Percentiles rank a stretch among this genome's conserved stretches.
Evolutionary conservation across 345 rosid genomes (phyloP).

Genomic region (Syzygium jambos): DNA sequence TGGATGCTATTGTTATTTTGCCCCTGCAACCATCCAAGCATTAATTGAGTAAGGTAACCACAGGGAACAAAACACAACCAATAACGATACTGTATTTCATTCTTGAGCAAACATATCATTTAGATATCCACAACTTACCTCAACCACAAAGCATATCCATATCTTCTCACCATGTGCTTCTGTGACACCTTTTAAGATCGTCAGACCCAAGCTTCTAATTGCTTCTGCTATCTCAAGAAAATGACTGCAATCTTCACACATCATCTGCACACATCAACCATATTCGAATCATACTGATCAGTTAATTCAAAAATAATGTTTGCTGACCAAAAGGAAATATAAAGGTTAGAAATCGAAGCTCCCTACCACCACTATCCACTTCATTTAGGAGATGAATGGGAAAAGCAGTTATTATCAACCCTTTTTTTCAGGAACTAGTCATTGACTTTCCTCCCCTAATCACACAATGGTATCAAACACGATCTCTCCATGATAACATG

Average conservation of each 20-base stretch:
- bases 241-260: slow-evolving; percentile 84
- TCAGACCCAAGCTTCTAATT: slow-evolving; percentile 71
- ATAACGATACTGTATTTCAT: background rate
- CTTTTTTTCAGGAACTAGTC: background rate
- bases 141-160: slow-evolving; percentile 86
- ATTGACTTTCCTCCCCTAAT: background rate
- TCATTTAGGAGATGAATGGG: background rate
- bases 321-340: background rate
- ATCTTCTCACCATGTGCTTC: slow-evolving; percentile 73
- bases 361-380: background rate
- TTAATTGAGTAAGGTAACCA: background rate
- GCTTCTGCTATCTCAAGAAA: slow-evolving; percentile 95
- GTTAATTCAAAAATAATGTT: background rate
- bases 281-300: background rate
- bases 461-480: background rate
- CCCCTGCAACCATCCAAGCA: slow-evolving; percentile 40
- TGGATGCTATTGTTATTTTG: slow-evolving; percentile 61
- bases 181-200: slow-evolving; percentile 79
- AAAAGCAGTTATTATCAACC: background rate
- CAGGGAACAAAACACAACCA: background rate
- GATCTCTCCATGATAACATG: background rate
- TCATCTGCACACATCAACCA: slow-evolving; percentile 51
- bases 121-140: slow-evolving; percentile 34
- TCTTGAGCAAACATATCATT: background rate
- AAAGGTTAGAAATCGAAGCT: background rate